A percentile compares a stretch with the other conserved stretches of the same genome.
Conservation (phyloP, 306 rosid species). For the Leucaena leucocephala region DNA sequence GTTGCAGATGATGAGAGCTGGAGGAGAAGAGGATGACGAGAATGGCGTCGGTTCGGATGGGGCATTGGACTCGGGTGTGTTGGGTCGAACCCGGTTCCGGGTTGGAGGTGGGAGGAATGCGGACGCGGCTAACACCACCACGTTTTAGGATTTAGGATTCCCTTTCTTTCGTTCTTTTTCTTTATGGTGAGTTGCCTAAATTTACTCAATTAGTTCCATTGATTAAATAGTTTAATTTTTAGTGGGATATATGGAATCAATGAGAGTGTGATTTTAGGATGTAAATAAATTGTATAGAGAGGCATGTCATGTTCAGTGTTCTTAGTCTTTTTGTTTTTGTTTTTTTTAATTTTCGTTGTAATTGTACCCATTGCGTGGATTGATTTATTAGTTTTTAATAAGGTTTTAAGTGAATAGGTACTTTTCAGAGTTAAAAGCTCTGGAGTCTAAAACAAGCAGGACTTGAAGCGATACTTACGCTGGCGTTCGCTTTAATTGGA, state of each 20-base stretch:
- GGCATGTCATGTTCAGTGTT: background rate
- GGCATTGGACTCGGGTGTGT: constrained; percentile 32
- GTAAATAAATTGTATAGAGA: background rate
- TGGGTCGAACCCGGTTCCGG: constrained; percentile 37
- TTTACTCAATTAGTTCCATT: background rate
- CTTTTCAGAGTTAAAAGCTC: no score
- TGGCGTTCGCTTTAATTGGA: background rate
- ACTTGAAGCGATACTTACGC: background rate
- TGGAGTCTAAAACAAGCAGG: no score
- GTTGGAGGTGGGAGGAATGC: constrained; percentile 36
- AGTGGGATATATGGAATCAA: background rate
- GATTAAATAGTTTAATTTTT: background rate
- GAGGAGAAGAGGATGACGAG: constrained; percentile 35
- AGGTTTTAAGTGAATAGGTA: no score
- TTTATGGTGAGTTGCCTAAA: background rate
- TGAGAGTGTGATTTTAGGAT: background rate
- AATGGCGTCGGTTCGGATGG: constrained; percentile 23
- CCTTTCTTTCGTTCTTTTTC: background rate
- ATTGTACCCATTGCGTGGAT: background rate
- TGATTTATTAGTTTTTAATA: background rate
- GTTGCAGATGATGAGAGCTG: constrained; percentile 54
- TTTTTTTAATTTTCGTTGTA: no score
- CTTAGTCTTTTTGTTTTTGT: no score
- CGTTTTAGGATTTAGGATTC: constrained; percentile 32
- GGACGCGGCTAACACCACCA: constrained; percentile 40